These are phyloP conservation scores for Zancudomyces culisetae DNA, from an alignment of 371 early-diverging fungal species.

Conservation along the genomic window DNA sequence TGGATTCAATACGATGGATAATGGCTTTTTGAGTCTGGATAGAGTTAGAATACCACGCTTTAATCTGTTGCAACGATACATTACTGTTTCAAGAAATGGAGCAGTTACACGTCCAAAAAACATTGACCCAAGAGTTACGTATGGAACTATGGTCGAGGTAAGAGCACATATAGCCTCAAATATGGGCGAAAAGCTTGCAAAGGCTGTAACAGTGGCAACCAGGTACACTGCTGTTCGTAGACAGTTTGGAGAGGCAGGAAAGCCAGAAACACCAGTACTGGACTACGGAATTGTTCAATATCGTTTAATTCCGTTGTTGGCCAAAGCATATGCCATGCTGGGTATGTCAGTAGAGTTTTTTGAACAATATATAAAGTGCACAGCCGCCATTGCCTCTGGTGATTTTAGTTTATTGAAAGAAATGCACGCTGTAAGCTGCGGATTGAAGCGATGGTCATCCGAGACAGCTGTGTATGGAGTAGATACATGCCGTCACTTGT, in stretches of 20 bases:
- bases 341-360: conserved; percentile 45
- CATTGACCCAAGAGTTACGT: conserved; percentile 38
- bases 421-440: conserved; percentile 67
- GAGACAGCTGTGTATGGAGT: conserved; percentile 54
- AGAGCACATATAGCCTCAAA: conserved; percentile 42
- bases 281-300: conserved; percentile 60
- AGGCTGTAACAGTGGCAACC: conserved; percentile 44
- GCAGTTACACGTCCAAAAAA: conserved; percentile 43
- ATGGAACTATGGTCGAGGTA: conserved; percentile 56
- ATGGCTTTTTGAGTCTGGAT: conserved; percentile 63
- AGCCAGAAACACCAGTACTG: conserved; percentile 44
- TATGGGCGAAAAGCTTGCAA: conserved; percentile 22
- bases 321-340: conserved; percentile 48
- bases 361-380: conserved; percentile 34
- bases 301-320: conserved; percentile 49
- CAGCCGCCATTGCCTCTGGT: conserved; percentile 28
- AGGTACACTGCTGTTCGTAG: conserved; percentile 50
- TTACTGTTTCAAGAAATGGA: conserved; percentile 47
- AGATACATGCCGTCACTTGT: conserved; percentile 50
- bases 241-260: conserved; percentile 26
- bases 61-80: conserved; percentile 59
- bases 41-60: conserved; percentile 57
- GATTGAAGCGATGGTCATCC: conserved; percentile 62
- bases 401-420: conserved; percentile 40
- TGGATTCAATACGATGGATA: conserved; percentile 64